Conservation (phyloP, 148 eudicot species). For the Rhododendron henanense region DNA sequence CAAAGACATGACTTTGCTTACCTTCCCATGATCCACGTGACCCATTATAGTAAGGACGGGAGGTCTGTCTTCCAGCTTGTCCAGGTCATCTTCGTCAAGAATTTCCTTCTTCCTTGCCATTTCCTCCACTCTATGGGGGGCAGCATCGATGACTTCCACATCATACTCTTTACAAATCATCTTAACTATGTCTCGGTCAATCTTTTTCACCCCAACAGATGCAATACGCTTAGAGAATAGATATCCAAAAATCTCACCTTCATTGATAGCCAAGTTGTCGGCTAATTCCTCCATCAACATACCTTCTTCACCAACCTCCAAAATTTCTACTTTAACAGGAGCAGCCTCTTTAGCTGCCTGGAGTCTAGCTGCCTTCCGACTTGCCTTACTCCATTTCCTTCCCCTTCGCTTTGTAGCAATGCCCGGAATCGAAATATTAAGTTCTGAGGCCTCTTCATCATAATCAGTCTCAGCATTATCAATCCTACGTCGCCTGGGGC, state of each 20-base stretch:
- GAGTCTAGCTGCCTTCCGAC: conserved; percentile 86
- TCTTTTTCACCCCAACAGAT: conserved; percentile 78
- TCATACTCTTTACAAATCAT: conserved; percentile 80
- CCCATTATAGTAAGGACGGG: conserved; percentile 98
- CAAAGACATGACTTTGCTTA: conserved; percentile 17
- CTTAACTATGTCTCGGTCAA: conserved; percentile 85
- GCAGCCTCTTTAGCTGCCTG: conserved; percentile 89
- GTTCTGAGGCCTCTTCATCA: conserved; percentile 65
- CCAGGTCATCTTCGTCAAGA: conserved; percentile 81
- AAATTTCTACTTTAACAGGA: conserved; percentile 81
- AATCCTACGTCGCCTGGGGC: conserved; percentile 54
- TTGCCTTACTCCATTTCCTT: conserved; percentile 89
- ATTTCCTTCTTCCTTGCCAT: conserved; percentile 88
- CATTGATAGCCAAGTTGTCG: conserved; percentile 73
- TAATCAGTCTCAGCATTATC: conserved; percentile 39
- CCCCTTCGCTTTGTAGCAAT: conserved; percentile 60
- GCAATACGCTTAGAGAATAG: conserved; percentile 67
- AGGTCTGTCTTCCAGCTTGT: conserved; percentile 80
- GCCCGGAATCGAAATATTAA: conserved; percentile 61
- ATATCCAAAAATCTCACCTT: conserved; percentile 85
- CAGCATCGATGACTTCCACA: conserved; percentile 84
- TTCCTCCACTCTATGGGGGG: conserved; percentile 53
- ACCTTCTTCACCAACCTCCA: conserved; percentile 88
- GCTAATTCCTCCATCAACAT: conserved; percentile 87
- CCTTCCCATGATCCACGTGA: conserved; percentile 99